Base-by-base conservation (phyloP, 768 basidiomycete species). In the Tremella mesenterica region DNA sequence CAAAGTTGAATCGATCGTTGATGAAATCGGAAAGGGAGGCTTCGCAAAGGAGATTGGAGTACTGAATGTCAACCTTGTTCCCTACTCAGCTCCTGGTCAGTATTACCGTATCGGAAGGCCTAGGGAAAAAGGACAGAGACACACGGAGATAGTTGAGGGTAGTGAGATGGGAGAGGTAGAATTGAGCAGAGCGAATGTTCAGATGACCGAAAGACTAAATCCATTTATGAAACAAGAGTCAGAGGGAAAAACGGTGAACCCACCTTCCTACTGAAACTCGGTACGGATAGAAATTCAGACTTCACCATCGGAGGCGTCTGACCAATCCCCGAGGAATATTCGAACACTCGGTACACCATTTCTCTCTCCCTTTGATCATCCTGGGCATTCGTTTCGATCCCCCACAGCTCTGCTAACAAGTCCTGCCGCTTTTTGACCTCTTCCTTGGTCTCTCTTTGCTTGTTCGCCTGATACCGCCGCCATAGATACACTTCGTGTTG, bases 1-100 rank as follows among this genome's bases (percentile, higher is more conserved):
- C 61, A 20, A 44, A 55, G 18, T 52, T 27, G 31, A 63, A 44
- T 27, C 61, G 39, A 39, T 57, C 58, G n/a, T 45, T 48, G 29
- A 60, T 21, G 28, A 38, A 57, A 21, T 60, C 55, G 27, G 54
- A 45, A 25, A 59, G 39, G 16, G 43, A 56, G 16, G 39, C 58
- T 20, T 44, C 25, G 25, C 43, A 46, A n/a, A 59, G 50, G 31
- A 50, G 51, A 2, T 6, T 43, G 12, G 33, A 10, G 20, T 45
- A 58, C 60, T 62, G 47, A 10, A 16, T 14, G 12, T 39, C 12
- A 45, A 39, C 47, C 18, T 23, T 49, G 53, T 28, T 44, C 41
- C 0, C 28, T 36, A 14, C 34, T 52, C 14, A 50, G 46, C 38
- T 23, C 38, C 53, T 54, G 33, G 21, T 41, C 14, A 8, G 27